These are phyloP conservation scores for Datura wrightii DNA, from an alignment of 257 asterid genomes.

Conservation along the genomic window DNA sequence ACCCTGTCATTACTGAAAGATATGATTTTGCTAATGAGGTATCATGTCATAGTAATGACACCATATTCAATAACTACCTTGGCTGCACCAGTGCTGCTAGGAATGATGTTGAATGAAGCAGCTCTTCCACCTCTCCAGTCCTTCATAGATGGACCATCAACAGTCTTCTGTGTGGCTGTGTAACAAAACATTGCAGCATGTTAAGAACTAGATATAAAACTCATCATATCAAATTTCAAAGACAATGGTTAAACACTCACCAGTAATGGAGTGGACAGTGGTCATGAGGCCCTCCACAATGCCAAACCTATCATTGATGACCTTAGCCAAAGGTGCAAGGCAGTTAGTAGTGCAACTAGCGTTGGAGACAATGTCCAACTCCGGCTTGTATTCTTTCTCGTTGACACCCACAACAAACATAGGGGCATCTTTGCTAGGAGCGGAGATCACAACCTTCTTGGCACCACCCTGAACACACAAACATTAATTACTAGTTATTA, in stretches of 20 bases:
- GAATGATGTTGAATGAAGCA: conserved; percentile 83
- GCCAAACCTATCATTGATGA: conserved; percentile 75
- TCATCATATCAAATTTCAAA: neutral
- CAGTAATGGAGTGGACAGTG: conserved; percentile 77
- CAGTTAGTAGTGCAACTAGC: conserved; percentile 89
- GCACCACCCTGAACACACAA: conserved; percentile 72
- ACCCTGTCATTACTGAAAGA: neutral
- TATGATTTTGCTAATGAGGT: neutral
- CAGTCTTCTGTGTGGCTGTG: conserved; percentile 76
- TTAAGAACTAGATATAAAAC: neutral
- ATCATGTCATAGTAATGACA: neutral
- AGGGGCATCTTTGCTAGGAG: conserved; percentile 84
- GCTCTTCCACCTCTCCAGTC: conserved; percentile 97
- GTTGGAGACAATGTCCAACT: conserved; percentile 67
- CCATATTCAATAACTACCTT: conserved; percentile 44
- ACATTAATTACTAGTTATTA: too few species aligned
- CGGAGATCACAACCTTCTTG: conserved; percentile 84
- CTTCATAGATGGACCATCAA: conserved; percentile 85
- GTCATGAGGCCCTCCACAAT: conserved; percentile 86
- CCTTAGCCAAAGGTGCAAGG: conserved; percentile 83
- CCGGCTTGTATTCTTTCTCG: conserved; percentile 78
- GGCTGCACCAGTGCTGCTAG: conserved; percentile 92
- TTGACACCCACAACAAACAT: conserved; percentile 84
- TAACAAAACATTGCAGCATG: neutral
- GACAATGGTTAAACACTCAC: conserved; percentile 35